Base-by-base conservation (phyloP, 108 stramenopile genomes). In the Discostella stelligeroides region DNA sequence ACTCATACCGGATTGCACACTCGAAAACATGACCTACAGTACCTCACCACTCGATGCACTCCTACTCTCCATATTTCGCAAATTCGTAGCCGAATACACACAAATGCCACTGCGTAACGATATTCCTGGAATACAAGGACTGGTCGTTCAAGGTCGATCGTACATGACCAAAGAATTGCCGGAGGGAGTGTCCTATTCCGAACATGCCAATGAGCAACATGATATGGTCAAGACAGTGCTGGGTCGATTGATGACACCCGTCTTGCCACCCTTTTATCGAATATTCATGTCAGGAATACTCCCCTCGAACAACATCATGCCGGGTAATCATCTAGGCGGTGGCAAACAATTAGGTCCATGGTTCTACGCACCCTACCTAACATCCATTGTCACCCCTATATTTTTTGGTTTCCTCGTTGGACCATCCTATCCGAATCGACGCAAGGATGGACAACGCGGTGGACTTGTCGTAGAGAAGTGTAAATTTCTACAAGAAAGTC, bases 391-490 rank as follows among this genome's bases (percentile, higher is more conserved):
- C 4, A 92, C 95, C n/a, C 95, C 95, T n/a, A 77, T 86, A 12
- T 93, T 96, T 67, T 92, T 95, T 79, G 89, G 86, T 12, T 92
- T 91, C 60, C 76, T 95, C 56, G 94, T 95, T 0, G 94, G 94
- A 24, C 95, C 95, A 13, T 85, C 86, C 13, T 50, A 79, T 40
- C 85, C 88, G 14, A 96, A 91, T 80, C 88, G 87, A 40, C 84
- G 95, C 0, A 82, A 66, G 23, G 95, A 96, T 76, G 95, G 95
- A 42, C 53, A 81, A 72, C 80, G 74, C 25, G 95, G 95, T 27
- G 95, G 95, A 28, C 74, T 96, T 49, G 77, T 96, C 14, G 95
- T 96, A 11, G 95, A 96, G 79, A 96, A 96, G 54, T 96, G 95
- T 80, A 92, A 93, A 81, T 96, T 96, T 63, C 60, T 96, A 7